Conservation (phyloP, 768 basidiomycete species). For the Xanthoconium stramineum region DNA sequence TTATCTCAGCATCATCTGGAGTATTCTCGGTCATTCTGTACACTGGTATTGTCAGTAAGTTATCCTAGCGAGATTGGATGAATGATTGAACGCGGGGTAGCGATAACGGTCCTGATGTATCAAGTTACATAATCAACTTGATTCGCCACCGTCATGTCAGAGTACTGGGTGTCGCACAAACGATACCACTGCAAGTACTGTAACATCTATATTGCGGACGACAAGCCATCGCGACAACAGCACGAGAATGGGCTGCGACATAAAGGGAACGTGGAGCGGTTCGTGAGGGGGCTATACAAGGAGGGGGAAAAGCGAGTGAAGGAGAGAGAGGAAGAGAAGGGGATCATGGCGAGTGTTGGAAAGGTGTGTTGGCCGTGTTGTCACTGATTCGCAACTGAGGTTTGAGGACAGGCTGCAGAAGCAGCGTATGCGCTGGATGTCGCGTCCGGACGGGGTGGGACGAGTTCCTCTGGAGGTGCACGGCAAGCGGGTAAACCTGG, state of each 20-base stretch:
- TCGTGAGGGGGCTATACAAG: conserved; percentile 91
- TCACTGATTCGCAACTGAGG: neutral
- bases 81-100: neutral
- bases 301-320: conserved; percentile 83
- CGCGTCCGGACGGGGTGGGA: conserved; percentile 54
- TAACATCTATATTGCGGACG: conserved; percentile 94
- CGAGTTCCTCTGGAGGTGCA: conserved; percentile 12
- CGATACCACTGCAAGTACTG: conserved; percentile 97
- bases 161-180: conserved; percentile 92
- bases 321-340: conserved; percentile 79
- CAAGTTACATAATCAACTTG: conserved; percentile 13
- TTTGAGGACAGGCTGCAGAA: conserved; percentile 58
- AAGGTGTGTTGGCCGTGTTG: conserved; percentile 42
- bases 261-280: conserved; percentile 91
- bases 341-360: conserved; percentile 85
- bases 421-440: conserved; percentile 79
- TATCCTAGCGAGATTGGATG: neutral
- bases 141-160: conserved; percentile 55
- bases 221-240: conserved; percentile 84
- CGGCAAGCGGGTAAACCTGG: conserved; percentile 5
- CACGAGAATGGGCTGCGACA: conserved; percentile 94
- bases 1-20: conserved; percentile 13
- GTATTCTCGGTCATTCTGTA: conserved; percentile 13
- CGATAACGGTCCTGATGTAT: neutral
- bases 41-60: neutral